Evolutionary conservation across 2,329 filamentous ascomycete genomes (phyloP).

Genomic region (Aspergillus novofumigatus): DNA sequence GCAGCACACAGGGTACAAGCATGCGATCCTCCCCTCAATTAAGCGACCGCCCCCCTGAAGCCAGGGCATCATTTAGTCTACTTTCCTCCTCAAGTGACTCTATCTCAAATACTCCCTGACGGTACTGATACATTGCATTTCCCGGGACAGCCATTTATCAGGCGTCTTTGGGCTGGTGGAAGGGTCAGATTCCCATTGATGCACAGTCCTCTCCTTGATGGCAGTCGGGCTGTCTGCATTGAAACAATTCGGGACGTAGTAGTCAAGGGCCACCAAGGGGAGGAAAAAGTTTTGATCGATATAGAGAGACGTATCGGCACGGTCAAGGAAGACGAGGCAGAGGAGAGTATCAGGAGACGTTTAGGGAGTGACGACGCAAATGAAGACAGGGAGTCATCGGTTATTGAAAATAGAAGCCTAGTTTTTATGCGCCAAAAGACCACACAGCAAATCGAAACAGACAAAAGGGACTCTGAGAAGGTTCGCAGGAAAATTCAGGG

Average conservation of each 20-base stretch:
- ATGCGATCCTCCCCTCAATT: conserved; percentile 33
- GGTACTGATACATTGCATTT: conserved; percentile 78
- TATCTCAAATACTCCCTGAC: conserved; percentile 66
- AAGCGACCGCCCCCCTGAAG: conserved; percentile 25
- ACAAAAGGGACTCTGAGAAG: conserved; percentile 20
- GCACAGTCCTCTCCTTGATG: conserved; percentile 27
- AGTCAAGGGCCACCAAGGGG: conserved; percentile 48
- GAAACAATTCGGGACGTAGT: conserved; percentile 47
- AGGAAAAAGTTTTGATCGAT: conserved; percentile 57
- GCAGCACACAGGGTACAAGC: conserved; percentile 18
- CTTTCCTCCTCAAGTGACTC: conserved; percentile 68
- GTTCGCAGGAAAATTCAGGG: conserved; percentile 30
- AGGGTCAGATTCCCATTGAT: conserved; percentile 52
- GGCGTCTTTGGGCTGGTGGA: conserved; percentile 88
- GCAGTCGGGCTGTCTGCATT: conserved; percentile 39
- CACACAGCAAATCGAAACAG: conserved; percentile 28
- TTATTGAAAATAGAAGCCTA: conserved; percentile 58
- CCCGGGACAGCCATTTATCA: conserved; percentile 66
- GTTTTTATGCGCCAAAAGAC: conserved; percentile 58
- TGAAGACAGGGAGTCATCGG: conserved; percentile 39
- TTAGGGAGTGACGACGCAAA: conserved; percentile 43
- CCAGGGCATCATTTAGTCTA: conserved; percentile 77
- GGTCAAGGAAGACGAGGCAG: conserved; percentile 34
- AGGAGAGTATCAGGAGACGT: conserved; percentile 33
- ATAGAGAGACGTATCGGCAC: conserved; percentile 52